These are phyloP conservation scores for Roridomyces roridus DNA, from an alignment of 768 basidiomycete genomes.

Conservation along the genomic window DNA sequence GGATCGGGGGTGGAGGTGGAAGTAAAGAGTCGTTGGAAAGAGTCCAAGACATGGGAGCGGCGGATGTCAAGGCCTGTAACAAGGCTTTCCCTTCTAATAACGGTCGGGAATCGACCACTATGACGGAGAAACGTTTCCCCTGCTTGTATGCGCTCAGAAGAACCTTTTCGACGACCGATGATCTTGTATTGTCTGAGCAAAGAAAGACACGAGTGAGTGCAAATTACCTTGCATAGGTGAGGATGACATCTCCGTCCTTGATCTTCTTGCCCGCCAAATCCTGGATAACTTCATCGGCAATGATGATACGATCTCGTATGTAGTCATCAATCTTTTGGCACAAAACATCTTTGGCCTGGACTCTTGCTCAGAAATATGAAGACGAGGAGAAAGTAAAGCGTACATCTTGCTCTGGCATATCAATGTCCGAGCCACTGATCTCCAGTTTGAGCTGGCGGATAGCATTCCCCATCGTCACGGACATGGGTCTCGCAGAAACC, in stretches of 20 bases:
- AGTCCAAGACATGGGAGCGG: slow-evolving; percentile 36
- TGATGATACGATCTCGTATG: slow-evolving; percentile 90
- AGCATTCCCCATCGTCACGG: slow-evolving; percentile 93
- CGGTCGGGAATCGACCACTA: slow-evolving; percentile 94
- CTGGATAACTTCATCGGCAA: slow-evolving; percentile 93
- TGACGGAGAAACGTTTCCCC: slow-evolving; percentile 84
- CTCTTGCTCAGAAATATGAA: slow-evolving; percentile 2
- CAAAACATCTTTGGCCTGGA: slow-evolving; percentile 85
- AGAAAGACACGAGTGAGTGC: neutral
- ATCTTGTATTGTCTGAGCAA: slow-evolving; percentile 52
- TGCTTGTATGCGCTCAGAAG: slow-evolving; percentile 76
- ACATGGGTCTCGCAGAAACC: slow-evolving; percentile 87
- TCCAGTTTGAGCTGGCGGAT: slow-evolving; percentile 94
- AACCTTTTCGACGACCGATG: slow-evolving; percentile 93
- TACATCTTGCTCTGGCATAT: slow-evolving; percentile 95
- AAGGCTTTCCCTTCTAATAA: slow-evolving; percentile 91
- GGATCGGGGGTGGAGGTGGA: slow-evolving; percentile 55
- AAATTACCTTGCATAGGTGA: slow-evolving; percentile 87
- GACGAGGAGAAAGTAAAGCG: slow-evolving; percentile 13
- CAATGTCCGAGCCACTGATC: slow-evolving; percentile 90
- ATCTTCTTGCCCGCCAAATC: slow-evolving; percentile 91
- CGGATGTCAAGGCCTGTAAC: slow-evolving; percentile 69
- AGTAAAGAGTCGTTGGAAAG: slow-evolving; percentile 21
- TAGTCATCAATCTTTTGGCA: slow-evolving; percentile 90
- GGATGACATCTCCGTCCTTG: slow-evolving; percentile 88